These are phyloP conservation scores for Zelopaecilomyces penicillatus DNA, from an alignment of 2,329 filamentous ascomycete genomes.

Conservation along the genomic window DNA sequence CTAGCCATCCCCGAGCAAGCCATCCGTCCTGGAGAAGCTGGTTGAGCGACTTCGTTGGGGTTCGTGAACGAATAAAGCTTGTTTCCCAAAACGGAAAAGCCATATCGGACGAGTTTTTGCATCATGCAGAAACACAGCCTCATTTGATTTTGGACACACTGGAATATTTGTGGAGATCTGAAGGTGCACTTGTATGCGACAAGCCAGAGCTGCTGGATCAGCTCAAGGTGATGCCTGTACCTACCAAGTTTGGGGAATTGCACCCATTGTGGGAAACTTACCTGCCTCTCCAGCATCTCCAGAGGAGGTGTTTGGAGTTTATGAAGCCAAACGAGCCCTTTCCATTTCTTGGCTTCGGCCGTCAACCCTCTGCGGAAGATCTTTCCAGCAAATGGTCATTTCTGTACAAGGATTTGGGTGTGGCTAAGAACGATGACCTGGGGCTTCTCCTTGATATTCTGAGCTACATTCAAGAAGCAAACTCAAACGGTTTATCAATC, in stretches of 20 bases:
- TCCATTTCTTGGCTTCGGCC: slow-evolving; percentile 8
- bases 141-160: slow-evolving; percentile 1
- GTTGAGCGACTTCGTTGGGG: neutral
- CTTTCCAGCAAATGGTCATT: slow-evolving; percentile 6
- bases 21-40: slow-evolving; percentile 5
- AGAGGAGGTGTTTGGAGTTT: slow-evolving; percentile 3
- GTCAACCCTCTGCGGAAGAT: slow-evolving; percentile 2
- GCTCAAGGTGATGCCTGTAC: slow-evolving; percentile 4
- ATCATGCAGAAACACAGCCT: neutral
- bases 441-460: slow-evolving; percentile 8
- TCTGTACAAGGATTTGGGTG: slow-evolving; percentile 6
- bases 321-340: slow-evolving; percentile 6
- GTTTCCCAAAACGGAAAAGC: neutral
- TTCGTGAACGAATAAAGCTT: slow-evolving; percentile 2
- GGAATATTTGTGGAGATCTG: slow-evolving; percentile 3
- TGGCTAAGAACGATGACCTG: slow-evolving; percentile 6
- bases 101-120: slow-evolving; percentile 2
- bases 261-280: slow-evolving; percentile 9
- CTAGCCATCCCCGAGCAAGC: neutral
- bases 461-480: slow-evolving; percentile 7
- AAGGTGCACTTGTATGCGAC: neutral
- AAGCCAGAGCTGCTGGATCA: slow-evolving; percentile 2
- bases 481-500: slow-evolving; percentile 2
- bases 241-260: slow-evolving; percentile 2
- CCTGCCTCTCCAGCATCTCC: slow-evolving; percentile 6